Percentiles rank a stretch among this genome's conserved stretches.
phyloP scores from a whole-genome alignment of 495 filamentous ascomycete genomes.

The Staphylotrichum longicolle region DNA sequence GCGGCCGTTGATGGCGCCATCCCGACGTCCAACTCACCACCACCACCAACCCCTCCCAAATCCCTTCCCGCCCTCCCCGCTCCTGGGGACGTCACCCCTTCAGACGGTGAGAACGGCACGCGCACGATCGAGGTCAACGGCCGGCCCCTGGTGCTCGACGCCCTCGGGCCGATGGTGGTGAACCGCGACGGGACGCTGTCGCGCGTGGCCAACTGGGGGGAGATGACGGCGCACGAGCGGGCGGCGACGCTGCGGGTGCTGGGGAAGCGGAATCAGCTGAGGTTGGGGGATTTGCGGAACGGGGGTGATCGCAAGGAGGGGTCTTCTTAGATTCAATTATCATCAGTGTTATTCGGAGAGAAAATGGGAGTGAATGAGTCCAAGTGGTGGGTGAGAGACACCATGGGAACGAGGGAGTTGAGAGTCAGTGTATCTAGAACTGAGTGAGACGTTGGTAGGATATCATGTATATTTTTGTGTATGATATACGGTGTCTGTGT shows the following conservation, averaged over 20 bases:
- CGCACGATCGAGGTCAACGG: conserved; percentile 51
- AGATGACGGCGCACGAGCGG: conserved; percentile 63
- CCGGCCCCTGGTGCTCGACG: conserved; percentile 52
- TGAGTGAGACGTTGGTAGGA: too few species aligned
- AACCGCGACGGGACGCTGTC: conserved; percentile 63
- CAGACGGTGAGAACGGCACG: conserved; percentile 29
- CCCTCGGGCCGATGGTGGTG: conserved; percentile 66
- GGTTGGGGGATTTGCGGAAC: conserved; percentile 54
- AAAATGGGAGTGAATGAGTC: too few species aligned
- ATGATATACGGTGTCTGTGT: too few species aligned
- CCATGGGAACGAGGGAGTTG: too few species aligned
- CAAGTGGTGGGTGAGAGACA: too few species aligned
- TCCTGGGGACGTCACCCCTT: conserved; percentile 14
- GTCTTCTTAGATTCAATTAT: neutral
- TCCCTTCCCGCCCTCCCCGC: conserved; percentile 28
- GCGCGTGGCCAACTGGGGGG: conserved; percentile 64
- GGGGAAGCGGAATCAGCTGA: conserved; percentile 60
- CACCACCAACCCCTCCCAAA: neutral
- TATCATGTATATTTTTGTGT: too few species aligned
- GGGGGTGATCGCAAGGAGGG: conserved; percentile 12
- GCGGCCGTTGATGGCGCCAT: neutral
- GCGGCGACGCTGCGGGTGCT: conserved; percentile 61
- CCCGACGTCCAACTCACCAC: neutral
- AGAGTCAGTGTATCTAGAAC: too few species aligned
- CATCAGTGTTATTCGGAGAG: neutral